Base-by-base conservation (phyloP, 2,329 filamentous ascomycete genomes). In the Didymella exigua region DNA sequence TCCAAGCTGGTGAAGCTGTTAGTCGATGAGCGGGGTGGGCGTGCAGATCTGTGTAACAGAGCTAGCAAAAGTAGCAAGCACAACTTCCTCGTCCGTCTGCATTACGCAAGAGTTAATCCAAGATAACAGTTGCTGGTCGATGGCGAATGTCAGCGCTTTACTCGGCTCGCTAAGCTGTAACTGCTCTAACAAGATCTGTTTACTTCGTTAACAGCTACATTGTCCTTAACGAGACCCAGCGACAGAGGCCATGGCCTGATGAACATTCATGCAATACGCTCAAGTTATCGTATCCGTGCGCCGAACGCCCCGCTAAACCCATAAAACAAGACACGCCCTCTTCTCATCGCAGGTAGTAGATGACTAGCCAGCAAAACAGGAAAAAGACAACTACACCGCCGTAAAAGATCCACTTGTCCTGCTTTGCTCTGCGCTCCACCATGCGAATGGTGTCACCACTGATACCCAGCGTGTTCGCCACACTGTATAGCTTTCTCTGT, bases 371-470 rank as follows among this genome's bases (percentile, higher is more conserved):
- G 76, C 93, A 96, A 73, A 99, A 99, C 31, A 84, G 71, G 68
- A 98, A 90, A 75, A 99, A 99, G 30, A 95, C 76, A 5, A 96
- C 76, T 2, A 93, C 91, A 0, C 95, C 92, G 0, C 81, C 89
- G 83, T 89, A 90, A 75, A 99, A 99, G 30, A 99, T 96, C 92
- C 93, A 98, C 78, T 97, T 98, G 75, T 99, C 95, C 79, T 98
- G 90, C 75, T 87, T 89, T 45, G 95, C 92, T 59, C 95, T 83
- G 65, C 95, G 80, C 78, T 98, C 93, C 36, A 99, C 89, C 91
- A 95, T 98, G 41, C 95, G 87, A 62, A 99, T 99, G 2, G 95
- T 99, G 73, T 98, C 93, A 18, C 93, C 93, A 69, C 90, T 96
- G 56, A 99, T 85, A 0, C 95, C 95, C 42, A 99, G 78, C 19